Conservation (phyloP, 208 protist species). For the Herpetomonas samuelpessoai region DNA sequence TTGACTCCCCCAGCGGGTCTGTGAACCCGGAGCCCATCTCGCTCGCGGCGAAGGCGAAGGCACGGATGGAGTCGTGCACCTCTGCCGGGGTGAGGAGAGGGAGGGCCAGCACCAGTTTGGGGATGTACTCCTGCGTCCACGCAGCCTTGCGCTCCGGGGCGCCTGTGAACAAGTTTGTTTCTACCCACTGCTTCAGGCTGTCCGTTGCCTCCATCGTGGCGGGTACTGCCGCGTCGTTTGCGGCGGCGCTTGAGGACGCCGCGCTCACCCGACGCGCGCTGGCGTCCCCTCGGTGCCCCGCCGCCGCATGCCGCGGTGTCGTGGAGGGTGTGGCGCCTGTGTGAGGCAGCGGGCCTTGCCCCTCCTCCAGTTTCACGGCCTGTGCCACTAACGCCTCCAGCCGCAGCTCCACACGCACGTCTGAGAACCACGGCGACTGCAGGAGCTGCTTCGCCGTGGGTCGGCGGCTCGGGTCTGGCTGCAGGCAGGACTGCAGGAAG, state of each 20-base stretch:
- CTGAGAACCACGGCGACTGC: constrained; percentile 55
- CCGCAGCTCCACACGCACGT: constrained; percentile 16
- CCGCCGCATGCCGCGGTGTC: not conserved
- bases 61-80: constrained; percentile 55
- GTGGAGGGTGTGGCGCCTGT: constrained; percentile 3
- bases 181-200: constrained; percentile 53
- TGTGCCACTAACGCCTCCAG: constrained; percentile 19
- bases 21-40: constrained; percentile 34
- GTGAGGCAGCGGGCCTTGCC: constrained; percentile 2
- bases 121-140: constrained; percentile 62
- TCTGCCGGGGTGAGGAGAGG: constrained; percentile 54
- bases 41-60: constrained; percentile 54
- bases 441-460: constrained; percentile 40
- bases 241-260: too few relatives aligned
- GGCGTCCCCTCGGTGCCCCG: not conserved
- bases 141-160: constrained; percentile 30
- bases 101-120: constrained; percentile 53
- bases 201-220: constrained; percentile 19
- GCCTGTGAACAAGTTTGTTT: constrained; percentile 44
- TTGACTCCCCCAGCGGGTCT: constrained; percentile 42
- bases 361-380: constrained; percentile 21
- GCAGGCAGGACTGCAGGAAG: constrained; percentile 63
- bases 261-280: too few relatives aligned
- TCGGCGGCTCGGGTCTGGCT: constrained; percentile 36
- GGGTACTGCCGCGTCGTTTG: not conserved